Base-by-base conservation (phyloP, 306 rosid genomes). In the Trifolium dubium region DNA sequence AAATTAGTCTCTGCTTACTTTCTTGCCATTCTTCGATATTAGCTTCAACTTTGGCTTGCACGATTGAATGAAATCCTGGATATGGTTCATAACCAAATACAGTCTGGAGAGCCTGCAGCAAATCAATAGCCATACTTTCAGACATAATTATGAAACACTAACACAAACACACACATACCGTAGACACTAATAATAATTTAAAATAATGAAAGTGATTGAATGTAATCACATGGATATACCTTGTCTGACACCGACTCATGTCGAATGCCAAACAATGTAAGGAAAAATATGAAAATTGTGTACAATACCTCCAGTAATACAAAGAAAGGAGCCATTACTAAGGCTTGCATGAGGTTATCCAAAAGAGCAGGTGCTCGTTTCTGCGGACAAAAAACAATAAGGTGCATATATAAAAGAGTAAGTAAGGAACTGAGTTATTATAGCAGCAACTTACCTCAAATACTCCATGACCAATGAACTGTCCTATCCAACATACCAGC, bases 321-420 rank as follows among this genome's bases (percentile, higher is more conserved):
- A 80, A 93, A 89, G 88, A 93, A 88, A 43, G 97, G 97, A 81
- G 91, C 96, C 97, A 93, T 93, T 64, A 88, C 32, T 51, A 93
- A 80, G 69, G 98, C 97, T 44, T 91, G 97, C 44, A 72, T 53
- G 64, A 91, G 86, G 85, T 91, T 89, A 84, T 93, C 92, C 78
- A 89, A 76, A 67, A 91, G 88, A 76, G 98, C 93, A 10, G 97
- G 97, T 39, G 97, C 92, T 55, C 91, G 84, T 83, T 83, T 88
- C 96, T 93, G 84, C 49, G 17, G 29, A 14, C 4, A 3, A 41
- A 4, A 56, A 53, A 41, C 44, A 51, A 35, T 67, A 15, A 15
- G 73, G 19, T 34, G 31, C 17, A 46, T 69, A 32, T 75, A 30
- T 15, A 29, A 67, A 35, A 71, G n/a, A 44, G 40, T 15, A 29